These are phyloP conservation scores for Lactuca sativa DNA, from an alignment of 129 eudicot genomes.

Conservation along the genomic window DNA sequence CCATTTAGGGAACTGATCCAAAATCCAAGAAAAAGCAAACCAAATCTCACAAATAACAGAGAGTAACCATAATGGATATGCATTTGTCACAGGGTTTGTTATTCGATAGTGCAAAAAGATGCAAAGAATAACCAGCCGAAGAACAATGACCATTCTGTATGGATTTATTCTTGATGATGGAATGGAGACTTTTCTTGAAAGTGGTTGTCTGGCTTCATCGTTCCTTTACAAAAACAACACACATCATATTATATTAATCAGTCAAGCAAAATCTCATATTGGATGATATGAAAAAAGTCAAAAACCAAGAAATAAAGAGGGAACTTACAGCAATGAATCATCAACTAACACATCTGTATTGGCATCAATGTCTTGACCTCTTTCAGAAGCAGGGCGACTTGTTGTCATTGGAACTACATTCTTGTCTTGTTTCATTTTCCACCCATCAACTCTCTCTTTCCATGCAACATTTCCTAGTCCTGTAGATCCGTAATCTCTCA, in stretches of 20 bases:
- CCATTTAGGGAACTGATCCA: constrained; percentile 99
- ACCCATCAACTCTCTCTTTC: constrained; percentile 99
- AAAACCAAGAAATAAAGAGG: not conserved
- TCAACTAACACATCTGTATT: constrained; percentile 78
- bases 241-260: constrained; percentile 18
- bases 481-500: constrained; percentile 89
- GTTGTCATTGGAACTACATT: constrained; percentile 68
- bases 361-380: constrained; percentile 96
- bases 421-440: constrained; percentile 96
- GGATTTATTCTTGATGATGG: constrained; percentile 96
- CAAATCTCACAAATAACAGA: constrained; percentile 98
- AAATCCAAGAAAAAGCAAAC: constrained; percentile 97
- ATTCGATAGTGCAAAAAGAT: constrained; percentile 90
- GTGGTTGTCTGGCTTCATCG: constrained; percentile 98
- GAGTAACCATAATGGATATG: constrained; percentile 80
- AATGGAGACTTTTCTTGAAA: constrained; percentile 92
- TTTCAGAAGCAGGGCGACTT: constrained; percentile 92
- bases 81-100: constrained; percentile 89
- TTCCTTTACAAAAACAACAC: constrained; percentile 57
- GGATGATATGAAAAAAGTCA: not conserved
- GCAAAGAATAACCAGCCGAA: constrained; percentile 79
- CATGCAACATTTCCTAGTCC: constrained; percentile 96
- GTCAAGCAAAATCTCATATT: not conserved
- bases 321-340: constrained; percentile 75
- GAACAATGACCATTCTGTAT: constrained; percentile 94